These are phyloP conservation scores for Cyberlindnera xylosilytica DNA, from an alignment of 805 yeast genomes.

Conservation along the genomic window DNA sequence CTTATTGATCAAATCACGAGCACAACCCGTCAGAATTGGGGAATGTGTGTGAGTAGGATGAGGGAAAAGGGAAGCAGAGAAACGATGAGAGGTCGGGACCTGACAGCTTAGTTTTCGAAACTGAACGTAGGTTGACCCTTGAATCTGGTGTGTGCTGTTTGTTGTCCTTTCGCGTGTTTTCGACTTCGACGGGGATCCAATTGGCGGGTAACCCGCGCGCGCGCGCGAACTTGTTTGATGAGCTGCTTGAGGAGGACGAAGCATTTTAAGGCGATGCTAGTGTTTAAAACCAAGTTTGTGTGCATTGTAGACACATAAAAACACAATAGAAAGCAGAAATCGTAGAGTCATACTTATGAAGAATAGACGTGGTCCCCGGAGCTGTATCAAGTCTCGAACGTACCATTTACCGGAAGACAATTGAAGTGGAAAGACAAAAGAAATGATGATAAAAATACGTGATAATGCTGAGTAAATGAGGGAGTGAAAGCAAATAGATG, in stretches of 20 bases:
- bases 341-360: constrained; percentile 13
- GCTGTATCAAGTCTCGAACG: not conserved
- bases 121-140: not conserved
- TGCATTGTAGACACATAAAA: not conserved
- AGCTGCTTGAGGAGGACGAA: not conserved
- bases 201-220: not conserved
- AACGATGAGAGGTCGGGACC: not conserved
- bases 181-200: not conserved
- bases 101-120: not conserved
- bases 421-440: not conserved
- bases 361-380: not conserved
- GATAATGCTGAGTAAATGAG: not conserved
- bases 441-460: not conserved
- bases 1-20: not conserved
- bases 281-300: not conserved
- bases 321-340: constrained; percentile 6
- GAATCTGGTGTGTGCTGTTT: not conserved
- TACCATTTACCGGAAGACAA: too few relatives aligned
- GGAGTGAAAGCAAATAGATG: not conserved
- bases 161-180: constrained; percentile 17
- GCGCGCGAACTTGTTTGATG: not conserved
- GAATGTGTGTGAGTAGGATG: not conserved
- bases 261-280: too few relatives aligned
- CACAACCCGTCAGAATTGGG: not conserved
- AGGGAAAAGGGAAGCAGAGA: too few relatives aligned